Evolutionary conservation across 1,284 basidiomycete species (phyloP).

Genomic region (Leccinum pachyderme): DNA sequence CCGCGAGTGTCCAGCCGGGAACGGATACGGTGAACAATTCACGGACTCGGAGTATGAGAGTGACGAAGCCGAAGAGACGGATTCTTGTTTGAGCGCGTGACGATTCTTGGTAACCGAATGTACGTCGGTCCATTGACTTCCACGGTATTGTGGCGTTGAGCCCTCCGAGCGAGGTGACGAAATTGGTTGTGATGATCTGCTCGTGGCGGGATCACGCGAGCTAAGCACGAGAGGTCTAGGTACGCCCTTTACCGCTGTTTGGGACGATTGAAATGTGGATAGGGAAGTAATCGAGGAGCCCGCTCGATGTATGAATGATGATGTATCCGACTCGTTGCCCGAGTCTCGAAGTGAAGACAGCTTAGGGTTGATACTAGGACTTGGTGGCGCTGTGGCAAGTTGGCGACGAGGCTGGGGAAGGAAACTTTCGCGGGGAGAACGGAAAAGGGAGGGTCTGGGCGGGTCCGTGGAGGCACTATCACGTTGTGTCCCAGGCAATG

Average conservation of each 20-base stretch:
- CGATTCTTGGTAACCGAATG: conserved; percentile 37
- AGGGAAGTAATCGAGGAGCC: conserved; percentile 44
- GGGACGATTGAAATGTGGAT: conserved; percentile 35
- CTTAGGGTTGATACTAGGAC: conserved; percentile 35
- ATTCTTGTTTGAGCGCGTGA: conserved; percentile 45
- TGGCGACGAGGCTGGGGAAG: conserved; percentile 37
- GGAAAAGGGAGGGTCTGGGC: conserved; percentile 56
- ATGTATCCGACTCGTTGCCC: conserved; percentile 22
- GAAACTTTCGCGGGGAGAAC: conserved; percentile 55
- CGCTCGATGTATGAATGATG: conserved; percentile 36
- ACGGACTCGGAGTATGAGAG: conserved; percentile 51
- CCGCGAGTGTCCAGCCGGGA: conserved; percentile 6
- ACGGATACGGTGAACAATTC: conserved; percentile 18
- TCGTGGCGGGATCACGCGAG: conserved; percentile 45
- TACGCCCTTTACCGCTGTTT: conserved; percentile 38
- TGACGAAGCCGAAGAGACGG: conserved; percentile 63
- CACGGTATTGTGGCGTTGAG: conserved; percentile 32
- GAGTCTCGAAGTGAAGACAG: conserved; percentile 29
- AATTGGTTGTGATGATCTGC: conserved; percentile 11
- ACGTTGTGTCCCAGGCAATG: conserved; percentile 38
- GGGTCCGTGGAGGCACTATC: conserved; percentile 48
- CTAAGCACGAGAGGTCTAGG: conserved; percentile 59
- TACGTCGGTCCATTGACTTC: conserved; percentile 50
- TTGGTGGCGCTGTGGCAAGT: conserved; percentile 38
- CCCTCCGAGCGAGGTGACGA: conserved; percentile 38